phyloP scores from a whole-genome alignment of 169 alveolate genomes.

The Plasmodium sp. region DNA sequence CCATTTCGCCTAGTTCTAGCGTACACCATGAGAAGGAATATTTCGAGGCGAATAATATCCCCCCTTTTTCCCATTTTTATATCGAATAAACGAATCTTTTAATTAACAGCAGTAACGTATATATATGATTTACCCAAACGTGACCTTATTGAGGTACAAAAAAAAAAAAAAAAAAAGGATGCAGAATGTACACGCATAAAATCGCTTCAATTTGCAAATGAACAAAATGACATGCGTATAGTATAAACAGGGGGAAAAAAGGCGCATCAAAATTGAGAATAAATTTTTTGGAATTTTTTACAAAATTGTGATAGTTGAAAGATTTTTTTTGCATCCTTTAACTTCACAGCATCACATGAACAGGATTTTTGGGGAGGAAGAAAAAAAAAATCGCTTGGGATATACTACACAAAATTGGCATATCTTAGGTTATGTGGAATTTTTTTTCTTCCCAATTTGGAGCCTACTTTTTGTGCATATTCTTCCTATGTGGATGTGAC shows the following conservation, averaged over 20 bases:
- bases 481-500: not conserved
- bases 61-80: not conserved
- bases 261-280: not conserved
- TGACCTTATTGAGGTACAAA: not conserved
- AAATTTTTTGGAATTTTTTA: not conserved
- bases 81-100: not conserved
- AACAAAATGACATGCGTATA: not conserved
- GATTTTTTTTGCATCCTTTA: not conserved
- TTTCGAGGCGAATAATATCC: not conserved
- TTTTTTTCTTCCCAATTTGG: not conserved
- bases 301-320: not conserved
- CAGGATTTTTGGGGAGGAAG: not conserved
- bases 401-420: not conserved
- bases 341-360: not conserved
- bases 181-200: not conserved
- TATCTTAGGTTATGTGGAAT: not conserved
- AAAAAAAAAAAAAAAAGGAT: not conserved
- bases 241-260: not conserved
- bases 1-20: not conserved
- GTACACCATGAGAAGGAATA: not conserved
- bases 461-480: not conserved
- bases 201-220: not conserved
- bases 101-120: no score
- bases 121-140: not conserved
- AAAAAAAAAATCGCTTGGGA: not conserved